Evolutionary conservation across 495 filamentous ascomycete genomes (phyloP).

Genomic region (Tricharina praecox): DNA sequence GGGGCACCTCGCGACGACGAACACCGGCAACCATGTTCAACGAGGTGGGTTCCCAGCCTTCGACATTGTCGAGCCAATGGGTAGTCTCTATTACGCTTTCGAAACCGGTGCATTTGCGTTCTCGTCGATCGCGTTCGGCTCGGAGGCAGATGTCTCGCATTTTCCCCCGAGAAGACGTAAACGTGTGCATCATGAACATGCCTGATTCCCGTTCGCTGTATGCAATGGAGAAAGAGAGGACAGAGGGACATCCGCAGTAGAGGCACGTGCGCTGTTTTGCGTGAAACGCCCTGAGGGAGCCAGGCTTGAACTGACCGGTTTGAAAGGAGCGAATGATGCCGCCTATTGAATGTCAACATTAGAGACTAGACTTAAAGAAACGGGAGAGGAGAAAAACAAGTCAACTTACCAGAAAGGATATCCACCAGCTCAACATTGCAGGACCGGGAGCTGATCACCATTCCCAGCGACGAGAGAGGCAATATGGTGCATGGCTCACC

Average conservation of each 20-base stretch:
- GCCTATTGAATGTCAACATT: too few relatives aligned
- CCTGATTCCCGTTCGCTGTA: slow-evolving; percentile 37
- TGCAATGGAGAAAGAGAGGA: slow-evolving; percentile 38
- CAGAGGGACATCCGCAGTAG: slow-evolving; percentile 33
- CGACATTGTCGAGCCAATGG: slow-evolving; percentile 28
- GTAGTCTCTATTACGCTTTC: slow-evolving; percentile 22
- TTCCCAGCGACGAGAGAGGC: slow-evolving; percentile 21
- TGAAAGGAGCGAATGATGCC: slow-evolving; percentile 38
- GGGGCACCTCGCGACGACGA: slow-evolving; percentile 17
- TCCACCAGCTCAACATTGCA: slow-evolving; percentile 26
- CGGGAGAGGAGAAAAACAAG: background rate
- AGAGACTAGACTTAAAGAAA: slow-evolving; percentile 4
- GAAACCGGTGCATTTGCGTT: slow-evolving; percentile 28
- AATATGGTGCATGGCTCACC: slow-evolving; percentile 21
- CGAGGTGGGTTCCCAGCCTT: slow-evolving; percentile 31
- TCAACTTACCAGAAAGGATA: slow-evolving; percentile 21
- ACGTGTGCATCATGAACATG: slow-evolving; percentile 40
- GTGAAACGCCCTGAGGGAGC: slow-evolving; percentile 36
- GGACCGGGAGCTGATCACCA: slow-evolving; percentile 25
- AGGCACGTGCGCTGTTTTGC: slow-evolving; percentile 31
- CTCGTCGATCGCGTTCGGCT: slow-evolving; percentile 22
- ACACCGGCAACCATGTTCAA: slow-evolving; percentile 29
- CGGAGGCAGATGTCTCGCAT: slow-evolving; percentile 24
- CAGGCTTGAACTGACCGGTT: slow-evolving; percentile 39
- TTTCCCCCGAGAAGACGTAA: slow-evolving; percentile 29